These are phyloP conservation scores for Scalesia atractyloides DNA, from an alignment of 129 eudicot genomes.

Conservation along the genomic window DNA sequence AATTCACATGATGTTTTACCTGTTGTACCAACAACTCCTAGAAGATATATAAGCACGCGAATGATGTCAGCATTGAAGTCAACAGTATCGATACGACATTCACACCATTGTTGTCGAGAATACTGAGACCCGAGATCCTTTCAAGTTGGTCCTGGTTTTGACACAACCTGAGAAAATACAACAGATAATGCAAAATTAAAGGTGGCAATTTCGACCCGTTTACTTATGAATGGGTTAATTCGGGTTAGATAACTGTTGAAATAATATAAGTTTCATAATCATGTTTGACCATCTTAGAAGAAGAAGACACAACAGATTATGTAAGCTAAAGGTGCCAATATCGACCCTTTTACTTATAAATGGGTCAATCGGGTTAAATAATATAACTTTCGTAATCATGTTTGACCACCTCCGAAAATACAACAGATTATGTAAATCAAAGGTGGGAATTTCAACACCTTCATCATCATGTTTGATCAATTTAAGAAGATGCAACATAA, in stretches of 20 bases:
- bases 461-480: too few relatives aligned
- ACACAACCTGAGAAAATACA: conserved; percentile 62
- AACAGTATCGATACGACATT: conserved; percentile 76
- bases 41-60: conserved; percentile 62
- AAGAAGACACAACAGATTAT: too few relatives aligned
- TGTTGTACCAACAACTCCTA: conserved; percentile 27
- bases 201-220: background rate
- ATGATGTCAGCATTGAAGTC: conserved; percentile 66
- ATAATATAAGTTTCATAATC: background rate
- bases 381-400: too few relatives aligned
- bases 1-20: conserved; percentile 17
- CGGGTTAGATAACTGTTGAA: background rate
- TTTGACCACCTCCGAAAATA: too few relatives aligned
- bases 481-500: too few relatives aligned
- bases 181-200: background rate
- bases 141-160: conserved; percentile 95
- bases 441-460: too few relatives aligned
- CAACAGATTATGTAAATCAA: too few relatives aligned
- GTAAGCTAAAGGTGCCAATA: too few relatives aligned
- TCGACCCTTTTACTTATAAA: too few relatives aligned
- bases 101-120: conserved; percentile 95
- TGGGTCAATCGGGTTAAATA: too few relatives aligned
- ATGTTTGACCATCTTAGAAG: background rate
- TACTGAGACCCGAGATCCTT: conserved; percentile 75
- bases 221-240: background rate